Evolutionary conservation across 371 early-diverging fungal species (phyloP), one percentile per base, ranked within the genome.

Genomic region (Mortierella sp.): DNA sequence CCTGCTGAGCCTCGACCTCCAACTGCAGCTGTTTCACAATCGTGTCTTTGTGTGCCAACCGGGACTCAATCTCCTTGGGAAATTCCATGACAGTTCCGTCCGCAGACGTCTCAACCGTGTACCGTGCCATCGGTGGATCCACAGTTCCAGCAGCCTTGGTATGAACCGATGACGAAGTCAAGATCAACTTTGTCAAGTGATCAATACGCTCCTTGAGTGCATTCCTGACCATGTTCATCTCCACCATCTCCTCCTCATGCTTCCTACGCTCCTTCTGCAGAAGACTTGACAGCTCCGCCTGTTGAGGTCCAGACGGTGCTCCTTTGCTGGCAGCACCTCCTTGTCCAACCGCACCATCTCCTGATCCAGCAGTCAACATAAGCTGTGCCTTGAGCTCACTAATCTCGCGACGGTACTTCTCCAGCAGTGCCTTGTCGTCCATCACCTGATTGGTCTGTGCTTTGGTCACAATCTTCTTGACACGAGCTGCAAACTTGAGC

Each of bases 351-450:
- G 74, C 47, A 6, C 72, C 83, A n/a, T 72, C 75, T 63, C 74
- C 50, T 10, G 78, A 78, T 63, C 74, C 50, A 24, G 78, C 80
- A 2, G 93, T 94, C 9, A 92, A 81, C 55, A 92, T 89, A 19
- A 99, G 89, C 89, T 97, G 95, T 3, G 91, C 88, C 81, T 95
- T 93, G 34, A 97, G 91, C n/a, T 97, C 96, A 11, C 90, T 90
- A 77, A 97, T 97, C 86, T 97, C 98, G 24, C 88, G 83, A 50
- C 92, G 91, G 83, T 97, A 97, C 87, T 95, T 95, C 77, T 97
- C 96, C 24, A 97, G 77, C 42, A 97, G 81, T 0, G 97, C 97
- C 81, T 97, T 96, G 77, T 97, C 97, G 82, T 97, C 96, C 80
- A 95, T 88, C 11, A 96, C 92, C 52, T 91, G 90, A 86, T 95